Base-by-base conservation (phyloP, 2,329 filamentous ascomycete genomes). In the Neonectria magnoliae region DNA sequence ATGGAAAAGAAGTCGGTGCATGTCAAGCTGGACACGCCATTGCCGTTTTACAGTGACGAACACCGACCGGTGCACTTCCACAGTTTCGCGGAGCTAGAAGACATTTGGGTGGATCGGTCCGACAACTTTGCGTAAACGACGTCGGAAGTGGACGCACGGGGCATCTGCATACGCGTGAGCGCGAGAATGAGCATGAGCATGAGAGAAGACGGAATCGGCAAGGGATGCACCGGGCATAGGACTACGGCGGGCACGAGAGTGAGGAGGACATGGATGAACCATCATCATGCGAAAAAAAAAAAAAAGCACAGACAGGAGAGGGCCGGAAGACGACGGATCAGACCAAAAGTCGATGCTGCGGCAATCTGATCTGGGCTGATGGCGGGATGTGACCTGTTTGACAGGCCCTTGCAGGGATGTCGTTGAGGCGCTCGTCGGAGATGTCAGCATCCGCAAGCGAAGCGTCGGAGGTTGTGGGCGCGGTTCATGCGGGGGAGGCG, bases 61-160 rank as follows among this genome's bases (percentile, higher is more conserved):
- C 97, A 99, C 80, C 89, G 96, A 27, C 94, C 95, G 16, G 83
- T 98, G 60, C 96, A 99, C 82, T 99, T 99, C 87, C 91, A 95
- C 78, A 97, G 94, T 80, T 99, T 99, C 81, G 93, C 94, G 1
- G 95, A 99, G 83, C 81, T 99, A 77, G 96, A 99, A 82, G 95
- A 99, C 80, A 92, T 97, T 45, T 97, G 94, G 89, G 94, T 98
- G 51, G 96, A 99, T 79, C 87, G 94, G 74, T 89, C 89, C 68
- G 95, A 99, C 82, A 95, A 94, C 78, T 97, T 99, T 83, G 95
- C 93, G 73, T 98, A 87, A 85, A 62, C 33, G 31, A 29, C 22
- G 18, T 31, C 31, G 61, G 55, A 65, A 44, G 22, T 29, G 25
- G 18, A 36, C 54, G 27, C 16, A 50, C 31, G 5, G 41, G 33